Conservation (phyloP, 495 filamentous ascomycete species). For the Viridothelium virens region DNA sequence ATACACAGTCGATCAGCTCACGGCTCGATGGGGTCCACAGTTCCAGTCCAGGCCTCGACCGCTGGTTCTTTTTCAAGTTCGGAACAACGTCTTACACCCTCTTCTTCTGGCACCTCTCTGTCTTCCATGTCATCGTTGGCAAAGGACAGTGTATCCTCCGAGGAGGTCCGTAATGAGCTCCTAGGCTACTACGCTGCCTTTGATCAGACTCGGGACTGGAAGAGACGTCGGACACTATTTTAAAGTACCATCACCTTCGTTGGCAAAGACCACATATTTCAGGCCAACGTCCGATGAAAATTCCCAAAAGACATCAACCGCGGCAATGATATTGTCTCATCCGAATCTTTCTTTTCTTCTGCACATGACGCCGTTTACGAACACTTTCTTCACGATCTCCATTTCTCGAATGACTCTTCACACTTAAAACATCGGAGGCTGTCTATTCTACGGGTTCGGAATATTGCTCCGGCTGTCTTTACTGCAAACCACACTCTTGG, state of each 20-base stretch:
- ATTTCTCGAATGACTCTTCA: background rate
- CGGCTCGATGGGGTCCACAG: background rate
- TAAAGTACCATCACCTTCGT: constrained; percentile 1
- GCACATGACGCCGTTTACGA: background rate
- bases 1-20: background rate
- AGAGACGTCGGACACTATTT: constrained; percentile 45
- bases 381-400: background rate
- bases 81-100: constrained; percentile 54
- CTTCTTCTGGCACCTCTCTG: constrained; percentile 77
- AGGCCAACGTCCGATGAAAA: no score
- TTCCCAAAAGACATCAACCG: no score
- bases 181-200: constrained; percentile 81
- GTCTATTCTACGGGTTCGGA: background rate
- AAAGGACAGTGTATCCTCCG: constrained; percentile 46
- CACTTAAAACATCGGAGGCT: no score
- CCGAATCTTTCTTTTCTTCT: background rate
- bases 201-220: constrained; percentile 66
- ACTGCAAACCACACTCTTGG: background rate
- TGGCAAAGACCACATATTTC: no score
- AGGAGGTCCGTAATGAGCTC: constrained; percentile 70
- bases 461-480: background rate
- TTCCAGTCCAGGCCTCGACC: background rate
- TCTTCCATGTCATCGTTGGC: constrained; percentile 60
- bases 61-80: background rate
- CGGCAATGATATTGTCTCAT: background rate